Evolutionary conservation across 2,329 filamentous ascomycete genomes (phyloP), one percentile per base, ranked within the genome.

Genomic region (Penicillium sp.): DNA sequence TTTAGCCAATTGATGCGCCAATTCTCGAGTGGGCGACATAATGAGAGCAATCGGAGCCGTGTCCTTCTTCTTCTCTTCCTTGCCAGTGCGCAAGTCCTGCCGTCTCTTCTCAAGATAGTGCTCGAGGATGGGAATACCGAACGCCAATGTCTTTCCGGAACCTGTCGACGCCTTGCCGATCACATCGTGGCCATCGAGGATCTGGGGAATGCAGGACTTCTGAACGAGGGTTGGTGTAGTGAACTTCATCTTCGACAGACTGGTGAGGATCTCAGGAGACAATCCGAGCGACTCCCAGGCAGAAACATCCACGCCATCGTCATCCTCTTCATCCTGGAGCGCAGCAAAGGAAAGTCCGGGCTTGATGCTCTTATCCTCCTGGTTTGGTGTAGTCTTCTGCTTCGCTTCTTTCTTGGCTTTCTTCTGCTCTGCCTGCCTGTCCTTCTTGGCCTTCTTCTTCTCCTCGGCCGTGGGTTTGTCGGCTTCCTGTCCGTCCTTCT

Each of bases 151-250:
- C 72, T 98, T 98, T 60, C 93, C 93, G 13, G 93, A 97, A 57
- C 93, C 93, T 0, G 93, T 98, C 9, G 91, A 85, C 2, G 93
- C 93, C 72, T 98, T 98, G 35, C 93, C 93, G 56, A 98, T 86
- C 13, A 97, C 85, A 68, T 98, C 91, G 64, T 87, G 86, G 0
- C 91, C 91, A 6, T 81, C 80, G 19, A 91, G 66, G 40, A 96
- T 87, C 45, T 87, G 79, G 0, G 93, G 90, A 59, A 98, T 95
- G 1, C 87, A 77, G 31, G 81, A 77, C 19, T 76, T 71, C 66
- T 98, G 93, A 51, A 98, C 95, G 0, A 79, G 71, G 0, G 90
- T 96, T 1, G 93, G 93, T 51, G 81, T 83, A 4, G 78, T 65
- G 65, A 97, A 97, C 51, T 84, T 85, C 53, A 97, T 75, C 58